Base-by-base conservation (phyloP, 352 stramenopile species). In the Phytophthora tubulina region DNA sequence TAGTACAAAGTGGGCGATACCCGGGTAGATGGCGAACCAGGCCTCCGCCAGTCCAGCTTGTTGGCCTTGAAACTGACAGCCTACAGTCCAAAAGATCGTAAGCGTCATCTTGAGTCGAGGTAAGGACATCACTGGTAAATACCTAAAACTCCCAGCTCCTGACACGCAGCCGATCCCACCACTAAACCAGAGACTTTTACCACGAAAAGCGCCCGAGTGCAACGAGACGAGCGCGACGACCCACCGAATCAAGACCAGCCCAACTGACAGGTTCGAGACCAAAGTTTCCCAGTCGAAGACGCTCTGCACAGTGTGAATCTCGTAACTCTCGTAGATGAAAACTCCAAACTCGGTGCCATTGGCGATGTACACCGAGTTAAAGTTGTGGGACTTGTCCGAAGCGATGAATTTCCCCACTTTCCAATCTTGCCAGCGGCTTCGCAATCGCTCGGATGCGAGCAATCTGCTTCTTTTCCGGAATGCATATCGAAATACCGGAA, bases 11-110 rank as follows among this genome's bases (percentile, higher is more conserved):
- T 31, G n/a, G 44, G n/a, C n/a, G 44, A 31, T 31, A n/a, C n/a
- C 67, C 56, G 1, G 17, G 33, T 7, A 58, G 58, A 33, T 73
- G 79, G 48, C 68, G 44, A 80, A 84, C 80, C 78, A 88, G 0
- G 77, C 46, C 14, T 82, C 72, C 0, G 70, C 21, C 6, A 85
- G 31, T 0, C 65, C 72, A 9, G 15, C 10, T 55, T 85, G 70
- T 13, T 81, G 56, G 2, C 78, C 78, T 65, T 86, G 70, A 46
- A 86, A 83, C 3, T 60, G 35, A 38, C 57, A 81, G 13, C 73
- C 79, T 4, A 77, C 58, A 0, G 76, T 66, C 53, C 65, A 73
- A 53, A 71, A 66, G 2, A 46, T 45, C 3, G 63, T 33, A 17
- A 71, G 8, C 2, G 38, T 66, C 45, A 71, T 59, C 39, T 66